Conservation (phyloP, 2,329 filamentous ascomycete species). For the Fusarium algeriense region DNA sequence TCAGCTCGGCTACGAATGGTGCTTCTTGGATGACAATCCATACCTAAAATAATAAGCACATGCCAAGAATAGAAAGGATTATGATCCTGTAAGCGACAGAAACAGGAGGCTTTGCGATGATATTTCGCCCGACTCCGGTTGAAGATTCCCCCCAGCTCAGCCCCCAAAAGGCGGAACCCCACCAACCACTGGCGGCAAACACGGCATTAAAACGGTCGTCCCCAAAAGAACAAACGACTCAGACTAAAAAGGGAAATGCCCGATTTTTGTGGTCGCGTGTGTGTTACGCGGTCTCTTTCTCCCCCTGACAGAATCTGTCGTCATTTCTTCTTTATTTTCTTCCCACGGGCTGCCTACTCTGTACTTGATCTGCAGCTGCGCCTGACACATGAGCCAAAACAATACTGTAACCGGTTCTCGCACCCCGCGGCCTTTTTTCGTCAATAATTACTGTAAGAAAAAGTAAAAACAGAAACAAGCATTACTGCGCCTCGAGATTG, state of each 20-base stretch:
- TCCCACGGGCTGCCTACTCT: too few relatives aligned
- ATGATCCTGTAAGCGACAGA: background rate
- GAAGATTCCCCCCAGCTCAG: background rate
- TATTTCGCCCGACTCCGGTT: background rate
- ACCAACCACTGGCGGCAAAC: background rate
- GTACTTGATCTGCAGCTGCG: background rate
- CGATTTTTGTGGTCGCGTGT: background rate
- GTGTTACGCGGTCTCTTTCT: background rate
- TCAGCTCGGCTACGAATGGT: background rate
- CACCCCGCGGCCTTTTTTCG: background rate
- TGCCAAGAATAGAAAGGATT: background rate
- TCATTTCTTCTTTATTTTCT: slow-evolving; percentile 3
- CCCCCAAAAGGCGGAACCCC: background rate
- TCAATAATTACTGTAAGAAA: background rate
- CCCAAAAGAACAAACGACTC: background rate
- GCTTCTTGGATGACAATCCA: background rate
- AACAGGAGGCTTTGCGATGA: background rate
- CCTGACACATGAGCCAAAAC: slow-evolving; percentile 3
- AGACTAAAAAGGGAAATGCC: slow-evolving; percentile 12
- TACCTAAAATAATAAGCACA: background rate
- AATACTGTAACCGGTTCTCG: slow-evolving; percentile 3
- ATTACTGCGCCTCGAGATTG: slow-evolving; percentile 1
- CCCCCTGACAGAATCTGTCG: slow-evolving; percentile 3
- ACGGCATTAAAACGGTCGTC: background rate
- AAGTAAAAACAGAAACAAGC: background rate